Percentiles rank a stretch among this genome's conserved stretches.
These are phyloP conservation scores for Diddensiella transvaalensis DNA, from an alignment of 805 yeast genomes.

Conservation along the genomic window DNA sequence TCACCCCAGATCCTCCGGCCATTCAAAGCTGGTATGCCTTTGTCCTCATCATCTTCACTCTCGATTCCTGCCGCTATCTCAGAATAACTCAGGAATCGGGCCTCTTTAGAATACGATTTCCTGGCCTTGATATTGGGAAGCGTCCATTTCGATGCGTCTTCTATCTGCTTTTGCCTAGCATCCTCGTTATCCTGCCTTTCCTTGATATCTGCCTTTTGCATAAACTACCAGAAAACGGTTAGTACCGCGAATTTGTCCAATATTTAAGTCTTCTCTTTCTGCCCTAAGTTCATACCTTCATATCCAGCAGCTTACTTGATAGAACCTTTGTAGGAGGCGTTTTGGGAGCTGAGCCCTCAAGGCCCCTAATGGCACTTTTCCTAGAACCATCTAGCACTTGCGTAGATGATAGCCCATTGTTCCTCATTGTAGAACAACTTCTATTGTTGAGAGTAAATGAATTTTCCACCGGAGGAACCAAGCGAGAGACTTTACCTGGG, in stretches of 20 bases:
- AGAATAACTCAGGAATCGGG: slow-evolving; percentile 11
- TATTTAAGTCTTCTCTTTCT: slow-evolving; percentile 26
- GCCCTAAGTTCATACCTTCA: slow-evolving; percentile 61
- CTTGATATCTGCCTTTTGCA: slow-evolving; percentile 30
- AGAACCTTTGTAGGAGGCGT: slow-evolving; percentile 35
- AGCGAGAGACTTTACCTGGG: no score
- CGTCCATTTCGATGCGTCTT: slow-evolving; percentile 27
- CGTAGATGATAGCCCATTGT: background rate
- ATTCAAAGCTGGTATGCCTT: background rate
- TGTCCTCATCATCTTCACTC: background rate
- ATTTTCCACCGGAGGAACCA: no score
- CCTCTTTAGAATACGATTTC: background rate
- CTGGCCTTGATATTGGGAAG: background rate
- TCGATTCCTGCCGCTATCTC: slow-evolving; percentile 7
- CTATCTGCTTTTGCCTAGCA: slow-evolving; percentile 23
- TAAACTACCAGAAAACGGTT: slow-evolving; percentile 26
- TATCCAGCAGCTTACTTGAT: slow-evolving; percentile 73
- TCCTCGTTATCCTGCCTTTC: slow-evolving; percentile 33
- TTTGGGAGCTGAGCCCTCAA: slow-evolving; percentile 14
- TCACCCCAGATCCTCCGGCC: slow-evolving; percentile 30
- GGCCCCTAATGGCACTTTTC: slow-evolving; percentile 6
- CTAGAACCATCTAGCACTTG: background rate
- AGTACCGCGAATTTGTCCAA: background rate
- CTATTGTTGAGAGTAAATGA: no score
- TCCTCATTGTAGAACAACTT: background rate